Conservation (phyloP, 2,329 filamentous ascomycete genomes). For the Penicillium sp. region DNA sequence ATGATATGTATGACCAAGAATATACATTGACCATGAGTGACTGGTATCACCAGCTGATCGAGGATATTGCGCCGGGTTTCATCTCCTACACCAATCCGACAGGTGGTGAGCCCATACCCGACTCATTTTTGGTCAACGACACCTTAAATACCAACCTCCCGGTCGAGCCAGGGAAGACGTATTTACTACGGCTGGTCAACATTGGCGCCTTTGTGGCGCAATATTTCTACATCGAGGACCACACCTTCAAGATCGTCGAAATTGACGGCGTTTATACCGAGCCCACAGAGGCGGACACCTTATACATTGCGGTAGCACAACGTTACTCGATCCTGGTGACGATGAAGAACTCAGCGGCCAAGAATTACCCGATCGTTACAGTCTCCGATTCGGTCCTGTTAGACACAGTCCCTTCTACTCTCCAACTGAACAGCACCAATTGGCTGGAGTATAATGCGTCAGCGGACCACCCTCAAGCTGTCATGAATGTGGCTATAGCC, state of each 20-base stretch:
- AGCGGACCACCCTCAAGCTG: slow-evolving; percentile 28
- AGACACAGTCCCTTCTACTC: slow-evolving; percentile 35
- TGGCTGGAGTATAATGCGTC: slow-evolving; percentile 66
- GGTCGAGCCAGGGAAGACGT: slow-evolving; percentile 66
- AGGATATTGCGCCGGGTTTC: slow-evolving; percentile 51
- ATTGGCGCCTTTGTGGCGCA: slow-evolving; percentile 65
- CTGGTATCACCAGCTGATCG: slow-evolving; percentile 65
- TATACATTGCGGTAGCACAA: slow-evolving; percentile 68
- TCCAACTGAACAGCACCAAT: slow-evolving; percentile 46
- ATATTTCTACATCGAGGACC: slow-evolving; percentile 50
- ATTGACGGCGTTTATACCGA: slow-evolving; percentile 70
- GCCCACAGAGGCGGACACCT: slow-evolving; percentile 56
- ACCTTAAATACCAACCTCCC: slow-evolving; percentile 57
- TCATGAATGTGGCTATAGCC: slow-evolving; percentile 26
- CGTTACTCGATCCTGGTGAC: slow-evolving; percentile 57
- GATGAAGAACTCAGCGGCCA: slow-evolving; percentile 58
- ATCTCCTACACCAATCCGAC: slow-evolving; percentile 51
- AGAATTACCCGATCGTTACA: slow-evolving; percentile 63
- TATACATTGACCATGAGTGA: slow-evolving; percentile 67
- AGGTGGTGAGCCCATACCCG: slow-evolving; percentile 63
- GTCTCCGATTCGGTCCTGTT: slow-evolving; percentile 27
- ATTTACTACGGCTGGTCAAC: slow-evolving; percentile 71
- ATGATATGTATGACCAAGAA: slow-evolving; percentile 58
- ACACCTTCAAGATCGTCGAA: slow-evolving; percentile 66
- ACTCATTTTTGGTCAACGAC: slow-evolving; percentile 66